Evolutionary conservation across 305 asterid species (phyloP), one percentile per base, ranked within the genome.

Genomic region (Rubia tinctorum): DNA sequence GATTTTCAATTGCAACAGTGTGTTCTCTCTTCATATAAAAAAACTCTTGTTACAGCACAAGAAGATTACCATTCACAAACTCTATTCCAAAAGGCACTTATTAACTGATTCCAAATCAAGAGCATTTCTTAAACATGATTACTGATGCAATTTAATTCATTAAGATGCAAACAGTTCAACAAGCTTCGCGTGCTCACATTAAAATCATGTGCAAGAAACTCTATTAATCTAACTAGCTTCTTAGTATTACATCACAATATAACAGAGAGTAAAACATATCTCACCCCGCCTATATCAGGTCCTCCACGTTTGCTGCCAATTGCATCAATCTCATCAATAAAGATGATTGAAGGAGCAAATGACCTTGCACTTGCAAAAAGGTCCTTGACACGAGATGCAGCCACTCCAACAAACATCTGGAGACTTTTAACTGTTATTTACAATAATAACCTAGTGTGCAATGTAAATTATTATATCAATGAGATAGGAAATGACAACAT

Each of bases 361-460:
- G 99, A 90, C 74, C 99, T 90, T 65, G 99, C 95, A 82, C 94
- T 95, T 51, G 96, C 77, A 84, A 95, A 95, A 76, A 95, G 99
- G 81, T 95, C 98, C 88, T 89, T 95, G 81, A 95, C 99, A 82
- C 99, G 98, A 78, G 99, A 87, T 74, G 99, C 99, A 79, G 99
- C 99, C 73, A 95, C 99, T 42, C 99, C 99, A 81, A 85, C 99
- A 85, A 95, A 95, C 99, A 95, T 95, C 99, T 95, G 92, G 62
- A 83, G 67, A 83, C 73, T 75, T 43, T 22, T 22, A 14, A 3
- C 34, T 8, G 22, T 23, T 23, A 71, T 34, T 49, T 76, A 53
- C 56, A 64, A 55, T 53, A 40, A 47, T 20, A 74, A 37, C 30
- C 75, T 37, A 74, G 76, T 69, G 74, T 76, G 23, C 66, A 64